phyloP scores from a whole-genome alignment of 2,329 filamentous ascomycete species.

The Nemania serpens region DNA sequence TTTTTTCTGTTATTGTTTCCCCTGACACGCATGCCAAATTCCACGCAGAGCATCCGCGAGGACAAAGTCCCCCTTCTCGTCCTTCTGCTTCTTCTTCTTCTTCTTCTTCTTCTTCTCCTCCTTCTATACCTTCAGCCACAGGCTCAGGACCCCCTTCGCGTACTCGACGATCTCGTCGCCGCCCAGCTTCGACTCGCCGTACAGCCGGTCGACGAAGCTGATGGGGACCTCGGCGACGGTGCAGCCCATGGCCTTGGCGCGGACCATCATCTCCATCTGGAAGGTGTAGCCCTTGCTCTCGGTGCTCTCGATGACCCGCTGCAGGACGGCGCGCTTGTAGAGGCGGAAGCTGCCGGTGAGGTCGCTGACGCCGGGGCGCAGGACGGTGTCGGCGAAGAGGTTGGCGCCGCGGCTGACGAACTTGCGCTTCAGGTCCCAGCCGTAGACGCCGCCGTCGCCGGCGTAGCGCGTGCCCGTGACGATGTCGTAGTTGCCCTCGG shows the following conservation, averaged over 20 bases:
- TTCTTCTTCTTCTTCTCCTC: neutral
- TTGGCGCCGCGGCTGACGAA: conserved; percentile 87
- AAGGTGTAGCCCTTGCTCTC: conserved; percentile 98
- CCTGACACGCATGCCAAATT: conserved; percentile 18
- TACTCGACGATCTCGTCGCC: conserved; percentile 97
- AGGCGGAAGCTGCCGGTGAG: conserved; percentile 92
- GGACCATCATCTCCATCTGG: conserved; percentile 99
- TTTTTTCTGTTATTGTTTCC: conserved; percentile 13
- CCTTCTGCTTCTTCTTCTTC: conserved; percentile 25
- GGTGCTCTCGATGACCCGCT: conserved; percentile 87
- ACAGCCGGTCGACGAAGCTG: conserved; percentile 91
- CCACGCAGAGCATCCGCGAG: conserved; percentile 7
- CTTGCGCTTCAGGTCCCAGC: conserved; percentile 94
- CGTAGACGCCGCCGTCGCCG: conserved; percentile 85
- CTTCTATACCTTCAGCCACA: conserved; percentile 76
- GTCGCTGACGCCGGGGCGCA: conserved; percentile 92
- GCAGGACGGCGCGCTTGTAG: conserved; percentile 88
- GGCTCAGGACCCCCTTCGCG: conserved; percentile 77
- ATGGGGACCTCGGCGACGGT: conserved; percentile 96
- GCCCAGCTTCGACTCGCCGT: conserved; percentile 93
- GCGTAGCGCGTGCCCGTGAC: conserved; percentile 96
- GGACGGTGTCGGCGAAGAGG: conserved; percentile 91
- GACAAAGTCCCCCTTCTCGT: neutral
- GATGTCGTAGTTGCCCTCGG: conserved; percentile 83
- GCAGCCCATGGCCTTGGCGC: conserved; percentile 94